Conservation (phyloP, 1,284 basidiomycete genomes). For the Bjerkandera adusta region DNA sequence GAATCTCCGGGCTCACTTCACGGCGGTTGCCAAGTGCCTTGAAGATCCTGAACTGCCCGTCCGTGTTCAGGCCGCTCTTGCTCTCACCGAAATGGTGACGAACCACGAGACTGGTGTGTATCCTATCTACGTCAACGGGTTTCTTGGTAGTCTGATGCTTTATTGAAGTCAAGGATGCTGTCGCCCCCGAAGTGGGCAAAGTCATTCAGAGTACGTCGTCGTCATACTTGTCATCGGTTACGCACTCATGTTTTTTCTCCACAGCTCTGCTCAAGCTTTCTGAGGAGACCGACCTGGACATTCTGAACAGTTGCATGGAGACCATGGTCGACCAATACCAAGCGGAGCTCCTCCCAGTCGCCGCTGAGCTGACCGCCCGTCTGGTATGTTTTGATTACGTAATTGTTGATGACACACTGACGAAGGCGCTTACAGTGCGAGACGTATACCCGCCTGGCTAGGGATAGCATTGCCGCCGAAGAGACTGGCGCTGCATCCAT, state of each 20-base stretch:
- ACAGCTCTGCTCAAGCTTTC: constrained; percentile 82
- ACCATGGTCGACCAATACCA: constrained; percentile 86
- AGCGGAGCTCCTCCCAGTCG: constrained; percentile 83
- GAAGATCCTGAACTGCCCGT: constrained; percentile 83
- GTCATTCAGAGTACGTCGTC: constrained; percentile 75
- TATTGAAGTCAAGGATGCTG: constrained; percentile 61
- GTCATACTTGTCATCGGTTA: neutral
- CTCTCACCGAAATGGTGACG: constrained; percentile 78
- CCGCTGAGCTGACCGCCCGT: constrained; percentile 77
- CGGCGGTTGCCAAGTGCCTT: constrained; percentile 56
- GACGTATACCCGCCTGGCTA: constrained; percentile 77
- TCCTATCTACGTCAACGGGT: neutral
- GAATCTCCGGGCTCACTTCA: constrained; percentile 64
- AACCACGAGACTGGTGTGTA: constrained; percentile 58
- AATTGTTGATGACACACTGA: neutral
- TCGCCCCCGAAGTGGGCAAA: constrained; percentile 81
- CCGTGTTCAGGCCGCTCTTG: constrained; percentile 80
- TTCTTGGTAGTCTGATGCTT: neutral
- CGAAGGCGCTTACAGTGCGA: constrained; percentile 53
- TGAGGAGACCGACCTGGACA: constrained; percentile 88
- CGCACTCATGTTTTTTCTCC: neutral
- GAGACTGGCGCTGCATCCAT: constrained; percentile 42
- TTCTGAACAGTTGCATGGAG: constrained; percentile 81
- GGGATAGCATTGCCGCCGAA: constrained; percentile 60
- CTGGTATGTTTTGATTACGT: constrained; percentile 48